Percentiles rank a stretch among this genome's conserved stretches.
These are phyloP conservation scores for Gracilariopsis chorda DNA, from an alignment of 23 red algal species.

Conservation along the genomic window DNA sequence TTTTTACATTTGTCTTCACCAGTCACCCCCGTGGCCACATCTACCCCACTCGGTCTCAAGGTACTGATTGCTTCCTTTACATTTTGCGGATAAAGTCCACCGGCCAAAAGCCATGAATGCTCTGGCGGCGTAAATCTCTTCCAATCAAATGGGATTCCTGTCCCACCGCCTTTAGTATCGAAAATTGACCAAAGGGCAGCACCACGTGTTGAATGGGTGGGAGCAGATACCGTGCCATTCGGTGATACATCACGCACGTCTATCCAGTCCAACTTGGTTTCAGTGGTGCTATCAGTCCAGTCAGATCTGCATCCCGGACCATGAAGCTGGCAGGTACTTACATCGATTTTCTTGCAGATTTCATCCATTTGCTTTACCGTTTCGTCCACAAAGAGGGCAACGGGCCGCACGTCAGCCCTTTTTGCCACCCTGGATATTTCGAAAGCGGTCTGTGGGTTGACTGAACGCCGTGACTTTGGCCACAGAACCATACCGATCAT, in stretches of 20 bases:
- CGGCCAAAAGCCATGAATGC: constrained; percentile 66
- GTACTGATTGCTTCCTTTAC: constrained; percentile 50
- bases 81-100: constrained; percentile 72
- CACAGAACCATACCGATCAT: constrained; percentile 79
- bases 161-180: constrained; percentile 77
- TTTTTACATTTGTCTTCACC: constrained; percentile 37
- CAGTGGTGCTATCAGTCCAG: not conserved
- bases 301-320: constrained; percentile 22
- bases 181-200: constrained; percentile 39
- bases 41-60: constrained; percentile 55
- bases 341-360: not conserved
- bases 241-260: constrained; percentile 45
- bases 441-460: constrained; percentile 1
- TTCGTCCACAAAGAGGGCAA: constrained; percentile 84
- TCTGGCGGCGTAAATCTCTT: constrained; percentile 18
- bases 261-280: constrained; percentile 16
- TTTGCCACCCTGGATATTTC: constrained; percentile 53
- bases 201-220: not conserved
- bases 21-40: constrained; percentile 78
- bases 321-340: constrained; percentile 65
- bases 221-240: not conserved
- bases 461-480: constrained; percentile 58
- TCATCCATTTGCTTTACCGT: not conserved
- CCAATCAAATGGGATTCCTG: constrained; percentile 77
- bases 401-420: constrained; percentile 22